Percentiles rank a stretch among this genome's conserved stretches.
Evolutionary conservation across 768 basidiomycete genomes (phyloP).

Genomic region (Kwoniella shandongensis): DNA sequence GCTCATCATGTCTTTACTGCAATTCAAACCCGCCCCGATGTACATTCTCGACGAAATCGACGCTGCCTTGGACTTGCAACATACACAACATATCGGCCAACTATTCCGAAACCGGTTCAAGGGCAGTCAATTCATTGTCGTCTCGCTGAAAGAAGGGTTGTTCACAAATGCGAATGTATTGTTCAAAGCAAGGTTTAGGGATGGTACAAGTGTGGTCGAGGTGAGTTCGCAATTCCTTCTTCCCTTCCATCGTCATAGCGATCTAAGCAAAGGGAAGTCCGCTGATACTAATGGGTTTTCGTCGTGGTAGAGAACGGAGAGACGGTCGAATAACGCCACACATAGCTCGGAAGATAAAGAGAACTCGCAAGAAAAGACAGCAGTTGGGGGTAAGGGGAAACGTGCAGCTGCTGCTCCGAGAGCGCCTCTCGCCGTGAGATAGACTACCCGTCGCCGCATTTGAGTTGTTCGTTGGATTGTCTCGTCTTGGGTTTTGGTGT

Average conservation of each 20-base stretch:
- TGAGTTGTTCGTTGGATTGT: too few relatives aligned
- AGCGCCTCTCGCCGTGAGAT: slow-evolving; percentile 13
- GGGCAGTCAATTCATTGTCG: slow-evolving; percentile 97
- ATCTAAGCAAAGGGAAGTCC: neutral
- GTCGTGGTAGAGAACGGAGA: slow-evolving; percentile 27
- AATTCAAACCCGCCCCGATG: slow-evolving; percentile 98
- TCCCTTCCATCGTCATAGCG: neutral
- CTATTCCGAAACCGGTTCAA: slow-evolving; percentile 97
- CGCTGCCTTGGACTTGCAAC: slow-evolving; percentile 87
- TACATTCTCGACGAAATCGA: slow-evolving; percentile 99
- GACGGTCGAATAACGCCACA: slow-evolving; percentile 18
- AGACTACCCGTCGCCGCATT: neutral
- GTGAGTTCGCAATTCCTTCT: slow-evolving; percentile 29
- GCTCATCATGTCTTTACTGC: slow-evolving; percentile 96
- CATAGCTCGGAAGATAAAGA: slow-evolving; percentile 36
- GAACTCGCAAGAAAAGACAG: slow-evolving; percentile 17
- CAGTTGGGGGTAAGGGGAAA: slow-evolving; percentile 21
- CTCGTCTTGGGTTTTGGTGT: too few relatives aligned
- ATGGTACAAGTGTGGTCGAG: slow-evolving; percentile 89
- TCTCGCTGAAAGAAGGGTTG: slow-evolving; percentile 91
- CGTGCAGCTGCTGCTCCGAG: slow-evolving; percentile 1
- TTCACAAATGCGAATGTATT: slow-evolving; percentile 97
- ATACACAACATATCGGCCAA: slow-evolving; percentile 85
- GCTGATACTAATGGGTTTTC: neutral
- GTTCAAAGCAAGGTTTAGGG: slow-evolving; percentile 87